These are phyloP conservation scores for Candida glaebosa DNA, from an alignment of 805 yeast species.

Conservation along the genomic window DNA sequence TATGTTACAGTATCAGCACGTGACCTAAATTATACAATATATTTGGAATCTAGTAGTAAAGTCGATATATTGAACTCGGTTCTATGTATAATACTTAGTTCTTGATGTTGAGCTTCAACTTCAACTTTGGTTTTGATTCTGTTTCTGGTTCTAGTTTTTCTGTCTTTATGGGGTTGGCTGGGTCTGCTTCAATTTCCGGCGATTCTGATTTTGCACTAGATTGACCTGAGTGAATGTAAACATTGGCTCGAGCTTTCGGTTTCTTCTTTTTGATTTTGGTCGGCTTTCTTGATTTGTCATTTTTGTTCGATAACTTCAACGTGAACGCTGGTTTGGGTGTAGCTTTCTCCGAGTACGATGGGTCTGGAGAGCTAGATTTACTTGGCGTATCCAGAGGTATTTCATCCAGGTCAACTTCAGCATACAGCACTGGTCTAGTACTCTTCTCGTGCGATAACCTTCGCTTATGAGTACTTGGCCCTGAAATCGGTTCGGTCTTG, in stretches of 20 bases:
- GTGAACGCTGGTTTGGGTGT: neutral
- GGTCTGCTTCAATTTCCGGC: neutral
- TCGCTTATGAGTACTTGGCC: neutral
- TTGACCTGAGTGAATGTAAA: slow-evolving; percentile 22
- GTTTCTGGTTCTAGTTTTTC: neutral
- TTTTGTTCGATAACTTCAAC: neutral
- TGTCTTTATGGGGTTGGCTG: neutral
- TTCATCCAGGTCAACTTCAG: neutral
- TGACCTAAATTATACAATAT: neutral
- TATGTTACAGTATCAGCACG: neutral
- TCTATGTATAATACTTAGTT: too few relatives aligned
- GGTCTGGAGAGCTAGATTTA: neutral
- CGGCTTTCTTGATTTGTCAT: neutral
- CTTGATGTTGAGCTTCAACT: slow-evolving; percentile 4
- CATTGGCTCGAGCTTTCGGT: slow-evolving; percentile 12
- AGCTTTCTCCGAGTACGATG: neutral
- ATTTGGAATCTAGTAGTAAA: too few relatives aligned
- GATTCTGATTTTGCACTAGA: slow-evolving; percentile 5
- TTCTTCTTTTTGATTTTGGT: slow-evolving; percentile 18
- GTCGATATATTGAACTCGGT: too few relatives aligned
- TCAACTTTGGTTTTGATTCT: slow-evolving; percentile 2
- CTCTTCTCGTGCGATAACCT: slow-evolving; percentile 7
- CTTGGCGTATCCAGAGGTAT: neutral
- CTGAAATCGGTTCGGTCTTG: neutral
- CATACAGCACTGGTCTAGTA: slow-evolving; percentile 3